Evolutionary conservation across 129 eudicot species (phyloP).

Genomic region (Chrysanthemum makinoi): DNA sequence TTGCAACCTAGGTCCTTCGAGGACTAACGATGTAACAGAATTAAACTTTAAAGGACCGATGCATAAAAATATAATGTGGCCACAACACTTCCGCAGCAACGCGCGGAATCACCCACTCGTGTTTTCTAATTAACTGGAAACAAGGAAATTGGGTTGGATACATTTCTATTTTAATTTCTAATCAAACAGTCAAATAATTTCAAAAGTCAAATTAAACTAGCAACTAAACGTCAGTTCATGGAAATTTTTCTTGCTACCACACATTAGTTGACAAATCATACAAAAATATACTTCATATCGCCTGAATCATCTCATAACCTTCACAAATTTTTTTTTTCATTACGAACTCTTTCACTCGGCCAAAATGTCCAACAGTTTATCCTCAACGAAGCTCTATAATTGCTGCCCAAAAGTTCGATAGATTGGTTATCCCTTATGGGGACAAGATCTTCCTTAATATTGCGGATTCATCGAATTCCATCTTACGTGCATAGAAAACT

Average conservation of each 20-base stretch:
- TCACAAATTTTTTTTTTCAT: neutral
- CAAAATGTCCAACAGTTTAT: neutral
- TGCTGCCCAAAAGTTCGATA: conserved; percentile 12
- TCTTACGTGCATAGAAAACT: conserved; percentile 15
- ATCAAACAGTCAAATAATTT: conserved; percentile 11
- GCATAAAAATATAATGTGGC: too few relatives aligned
- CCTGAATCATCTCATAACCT: neutral
- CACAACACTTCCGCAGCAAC: too few relatives aligned
- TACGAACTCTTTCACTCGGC: neutral
- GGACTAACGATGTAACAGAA: too few relatives aligned
- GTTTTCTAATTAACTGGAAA: too few relatives aligned
- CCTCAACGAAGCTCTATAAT: neutral
- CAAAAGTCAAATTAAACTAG: conserved; percentile 17
- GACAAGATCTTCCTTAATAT: conserved; percentile 11
- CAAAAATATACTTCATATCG: neutral
- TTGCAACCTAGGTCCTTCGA: too few relatives aligned
- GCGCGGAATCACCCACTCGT: too few relatives aligned
- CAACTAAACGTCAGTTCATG: neutral
- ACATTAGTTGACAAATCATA: conserved; percentile 9
- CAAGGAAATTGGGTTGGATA: too few relatives aligned
- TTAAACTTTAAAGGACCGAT: too few relatives aligned
- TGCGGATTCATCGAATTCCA: conserved; percentile 32
- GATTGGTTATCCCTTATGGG: conserved; percentile 37
- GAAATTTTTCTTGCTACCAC: conserved; percentile 10
- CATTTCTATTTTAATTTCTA: neutral